phyloP scores from a whole-genome alignment of 179 eudicot genomes.

The Dionaea muscipula region DNA sequence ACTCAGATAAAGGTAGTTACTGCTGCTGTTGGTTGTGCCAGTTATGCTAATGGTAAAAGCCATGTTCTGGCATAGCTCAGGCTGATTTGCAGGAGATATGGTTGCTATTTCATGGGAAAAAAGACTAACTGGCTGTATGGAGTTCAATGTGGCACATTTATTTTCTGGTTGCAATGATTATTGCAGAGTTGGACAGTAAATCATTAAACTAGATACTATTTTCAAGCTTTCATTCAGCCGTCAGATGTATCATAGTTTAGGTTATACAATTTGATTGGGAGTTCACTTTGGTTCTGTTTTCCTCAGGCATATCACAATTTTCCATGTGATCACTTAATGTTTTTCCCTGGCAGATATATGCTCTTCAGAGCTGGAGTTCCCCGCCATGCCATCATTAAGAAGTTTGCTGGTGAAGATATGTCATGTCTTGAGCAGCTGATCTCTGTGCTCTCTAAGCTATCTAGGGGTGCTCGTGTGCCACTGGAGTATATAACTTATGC shows the following conservation, averaged over 20 bases:
- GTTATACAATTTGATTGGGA: too few relatives aligned
- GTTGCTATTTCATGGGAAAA: too few relatives aligned
- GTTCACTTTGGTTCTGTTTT: background rate
- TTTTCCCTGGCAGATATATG: constrained; percentile 53
- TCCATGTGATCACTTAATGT: background rate
- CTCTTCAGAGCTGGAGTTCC: constrained; percentile 88
- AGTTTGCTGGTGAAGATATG: constrained; percentile 73
- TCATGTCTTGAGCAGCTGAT: constrained; percentile 57
- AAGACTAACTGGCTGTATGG: too few relatives aligned
- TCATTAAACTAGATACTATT: background rate
- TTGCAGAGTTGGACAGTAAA: too few relatives aligned
- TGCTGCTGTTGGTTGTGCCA: too few relatives aligned
- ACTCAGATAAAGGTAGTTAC: too few relatives aligned
- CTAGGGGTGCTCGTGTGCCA: constrained; percentile 82
- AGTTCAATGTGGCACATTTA: too few relatives aligned
- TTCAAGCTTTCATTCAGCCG: background rate
- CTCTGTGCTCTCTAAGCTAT: constrained; percentile 48
- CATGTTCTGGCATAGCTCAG: too few relatives aligned
- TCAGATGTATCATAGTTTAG: background rate
- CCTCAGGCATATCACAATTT: background rate
- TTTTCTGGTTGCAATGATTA: too few relatives aligned
- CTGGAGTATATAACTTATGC: constrained; percentile 63
- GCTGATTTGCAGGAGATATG: too few relatives aligned
- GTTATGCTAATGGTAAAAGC: too few relatives aligned
- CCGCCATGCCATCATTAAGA: constrained; percentile 90